Base-by-base conservation (phyloP, 2,329 filamentous ascomycete genomes). In the Aspergillus sojae region DNA sequence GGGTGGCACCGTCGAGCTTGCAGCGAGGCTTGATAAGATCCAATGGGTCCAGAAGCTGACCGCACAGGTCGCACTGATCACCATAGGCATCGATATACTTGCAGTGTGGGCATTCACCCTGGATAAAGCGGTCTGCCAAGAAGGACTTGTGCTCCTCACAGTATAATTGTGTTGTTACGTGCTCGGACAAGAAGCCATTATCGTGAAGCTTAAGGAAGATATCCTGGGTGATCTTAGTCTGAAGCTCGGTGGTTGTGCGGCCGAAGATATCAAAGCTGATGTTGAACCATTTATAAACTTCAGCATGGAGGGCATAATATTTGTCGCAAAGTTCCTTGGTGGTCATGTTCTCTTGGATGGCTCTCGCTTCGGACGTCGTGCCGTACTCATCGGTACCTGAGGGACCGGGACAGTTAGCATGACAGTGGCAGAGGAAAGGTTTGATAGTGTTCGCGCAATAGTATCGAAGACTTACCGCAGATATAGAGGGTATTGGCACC, bases 201-300 rank as follows among this genome's bases (percentile, higher is more conserved):
- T 95, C 86, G 81, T 93, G 85, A n/a, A 99, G 86, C 77, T 93
- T 89, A 61, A 84, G 82, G 80, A 98, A 98, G 69, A 98, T 94
- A 67, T 92, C 88, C 80, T 98, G 95, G 11, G 94, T 92, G 71
- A 99, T 98, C 69, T 93, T 87, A 26, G 93, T 97, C 80, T 98
- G 95, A 72, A 95, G 87, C 60, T 87, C 80, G 21, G 94, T 98
- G 3, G 94, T 93, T 5, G 95, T 98, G 64, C 94, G 90, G 66
- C 94, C 95, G 76, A 98, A 99, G 79, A 94, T 90, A 80, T 98
- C 94, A 76, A 98, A 98, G 63, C 87, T 89, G 74, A 98, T 94
- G 75, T 93, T 88, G 82, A 99, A 99, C 93, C 94, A 97, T 78
- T 96, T 87, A 79, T 98, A 98, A 69, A 97, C 91, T 56, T 91